These are phyloP conservation scores for Iris pallida DNA, from an alignment of 116 monocot species.

Conservation along the genomic window DNA sequence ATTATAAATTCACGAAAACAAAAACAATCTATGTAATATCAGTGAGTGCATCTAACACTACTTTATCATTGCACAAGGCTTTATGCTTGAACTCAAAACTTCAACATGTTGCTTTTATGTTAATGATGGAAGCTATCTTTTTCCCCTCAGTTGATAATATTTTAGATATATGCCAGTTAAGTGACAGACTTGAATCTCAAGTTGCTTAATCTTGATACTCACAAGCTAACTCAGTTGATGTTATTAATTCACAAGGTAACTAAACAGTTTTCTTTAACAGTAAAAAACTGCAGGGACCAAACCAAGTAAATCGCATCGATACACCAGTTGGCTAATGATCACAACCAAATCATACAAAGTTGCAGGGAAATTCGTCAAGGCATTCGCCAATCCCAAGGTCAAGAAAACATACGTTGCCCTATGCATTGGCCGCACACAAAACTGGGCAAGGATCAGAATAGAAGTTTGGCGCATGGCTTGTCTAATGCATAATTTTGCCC, in stretches of 20 bases:
- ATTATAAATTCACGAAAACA: too few species aligned
- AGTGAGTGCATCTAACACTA: too few species aligned
- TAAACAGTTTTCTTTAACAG: background rate
- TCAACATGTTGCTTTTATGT: too few species aligned
- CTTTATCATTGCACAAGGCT: too few species aligned
- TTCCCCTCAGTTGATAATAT: too few species aligned
- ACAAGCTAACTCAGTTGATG: background rate
- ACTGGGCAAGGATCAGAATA: conserved; percentile 38
- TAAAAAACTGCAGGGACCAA: conserved; percentile 8
- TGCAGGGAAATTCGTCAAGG: conserved; percentile 55
- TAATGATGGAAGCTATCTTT: too few species aligned
- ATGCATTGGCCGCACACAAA: conserved; percentile 28
- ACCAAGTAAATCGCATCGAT: conserved; percentile 24
- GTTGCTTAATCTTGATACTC: background rate
- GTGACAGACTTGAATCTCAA: too few species aligned
- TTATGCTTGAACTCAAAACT: too few species aligned
- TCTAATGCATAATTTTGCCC: too few species aligned
- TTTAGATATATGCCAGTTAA: too few species aligned
- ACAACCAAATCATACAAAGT: conserved; percentile 63
- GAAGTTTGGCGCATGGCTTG: conserved; percentile 68
- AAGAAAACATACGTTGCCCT: conserved; percentile 74
- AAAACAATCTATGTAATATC: too few species aligned
- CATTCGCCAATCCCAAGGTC: conserved; percentile 65
- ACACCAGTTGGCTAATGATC: conserved; percentile 82
- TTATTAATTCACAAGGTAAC: background rate